phyloP scores from a whole-genome alignment of 2,329 filamentous ascomycete genomes.

The Sarocladium oryzae region DNA sequence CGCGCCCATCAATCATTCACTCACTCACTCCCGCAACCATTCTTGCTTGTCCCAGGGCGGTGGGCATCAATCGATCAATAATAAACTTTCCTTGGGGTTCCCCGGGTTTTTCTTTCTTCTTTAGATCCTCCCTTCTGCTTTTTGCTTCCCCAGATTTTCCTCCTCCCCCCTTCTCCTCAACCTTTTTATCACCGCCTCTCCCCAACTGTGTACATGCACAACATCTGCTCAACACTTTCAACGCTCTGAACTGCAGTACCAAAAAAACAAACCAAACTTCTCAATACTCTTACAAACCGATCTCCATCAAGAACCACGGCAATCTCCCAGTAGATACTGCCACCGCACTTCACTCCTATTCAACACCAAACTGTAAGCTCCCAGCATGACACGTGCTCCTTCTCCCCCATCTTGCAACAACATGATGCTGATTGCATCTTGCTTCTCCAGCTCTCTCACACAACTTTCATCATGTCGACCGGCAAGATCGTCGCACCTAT shows the following conservation, averaged over 20 bases:
- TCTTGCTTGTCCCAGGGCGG: neutral
- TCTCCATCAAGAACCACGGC: too few species aligned
- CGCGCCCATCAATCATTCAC: too few species aligned
- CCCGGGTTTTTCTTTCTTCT: neutral
- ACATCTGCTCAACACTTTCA: neutral
- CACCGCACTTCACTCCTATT: too few species aligned
- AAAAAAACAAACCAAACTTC: too few species aligned
- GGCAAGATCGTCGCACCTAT: conserved; percentile 33
- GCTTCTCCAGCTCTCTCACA: neutral
- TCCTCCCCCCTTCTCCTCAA: conserved; percentile 4
- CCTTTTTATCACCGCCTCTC: neutral
- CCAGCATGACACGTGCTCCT: too few species aligned
- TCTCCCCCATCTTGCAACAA: too few species aligned
- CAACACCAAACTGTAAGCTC: too few species aligned
- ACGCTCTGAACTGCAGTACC: neutral
- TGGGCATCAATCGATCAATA: conserved; percentile 1
- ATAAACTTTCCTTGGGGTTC: neutral
- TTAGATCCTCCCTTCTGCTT: neutral
- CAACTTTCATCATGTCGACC: conserved; percentile 11
- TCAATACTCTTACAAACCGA: too few species aligned
- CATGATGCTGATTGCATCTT: too few species aligned
- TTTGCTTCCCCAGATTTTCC: conserved; percentile 7
- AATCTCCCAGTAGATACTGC: too few species aligned
- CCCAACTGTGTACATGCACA: too few species aligned
- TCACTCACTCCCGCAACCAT: too few species aligned